These are phyloP conservation scores for Salix caprea DNA, from an alignment of 345 rosid genomes.

Conservation along the genomic window DNA sequence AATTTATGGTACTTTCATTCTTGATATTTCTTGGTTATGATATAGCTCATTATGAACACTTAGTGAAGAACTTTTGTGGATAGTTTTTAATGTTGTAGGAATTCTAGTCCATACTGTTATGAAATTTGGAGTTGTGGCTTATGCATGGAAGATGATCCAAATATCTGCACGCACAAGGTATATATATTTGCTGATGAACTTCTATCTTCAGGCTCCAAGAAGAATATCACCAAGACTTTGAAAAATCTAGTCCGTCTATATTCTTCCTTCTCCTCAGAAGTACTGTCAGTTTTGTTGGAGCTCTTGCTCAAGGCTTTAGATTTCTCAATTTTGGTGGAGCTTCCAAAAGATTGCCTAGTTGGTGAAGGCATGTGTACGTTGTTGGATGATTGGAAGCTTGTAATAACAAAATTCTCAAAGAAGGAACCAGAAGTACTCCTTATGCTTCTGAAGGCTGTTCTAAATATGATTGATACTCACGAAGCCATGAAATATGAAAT, in stretches of 20 bases:
- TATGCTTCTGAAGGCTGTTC: constrained; percentile 56
- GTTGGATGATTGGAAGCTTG: constrained; percentile 64
- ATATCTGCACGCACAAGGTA: constrained; percentile 5
- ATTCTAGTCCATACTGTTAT: background rate
- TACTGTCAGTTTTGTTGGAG: constrained; percentile 59
- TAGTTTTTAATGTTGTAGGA: background rate
- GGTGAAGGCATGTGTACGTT: constrained; percentile 29
- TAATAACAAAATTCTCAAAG: constrained; percentile 47
- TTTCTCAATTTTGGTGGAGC: constrained; percentile 37
- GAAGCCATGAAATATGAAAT: constrained; percentile 40
- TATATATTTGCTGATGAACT: constrained; percentile 12
- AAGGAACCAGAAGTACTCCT: constrained; percentile 75
- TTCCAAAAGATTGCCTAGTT: constrained; percentile 27
- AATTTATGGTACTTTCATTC: background rate
- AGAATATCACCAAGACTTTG: constrained; percentile 42
- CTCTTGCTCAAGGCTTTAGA: constrained; percentile 50
- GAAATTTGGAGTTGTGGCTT: background rate
- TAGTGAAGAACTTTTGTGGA: background rate
- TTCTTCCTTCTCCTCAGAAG: constrained; percentile 67
- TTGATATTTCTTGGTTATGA: background rate
- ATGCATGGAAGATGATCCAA: background rate
- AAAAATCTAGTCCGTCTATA: constrained; percentile 55
- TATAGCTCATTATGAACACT: background rate
- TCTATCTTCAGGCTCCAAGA: constrained; percentile 57
- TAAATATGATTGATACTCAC: constrained; percentile 46